Evolutionary conservation across 2,329 filamentous ascomycete genomes (phyloP).

Genomic region (Aspergillus ustus): DNA sequence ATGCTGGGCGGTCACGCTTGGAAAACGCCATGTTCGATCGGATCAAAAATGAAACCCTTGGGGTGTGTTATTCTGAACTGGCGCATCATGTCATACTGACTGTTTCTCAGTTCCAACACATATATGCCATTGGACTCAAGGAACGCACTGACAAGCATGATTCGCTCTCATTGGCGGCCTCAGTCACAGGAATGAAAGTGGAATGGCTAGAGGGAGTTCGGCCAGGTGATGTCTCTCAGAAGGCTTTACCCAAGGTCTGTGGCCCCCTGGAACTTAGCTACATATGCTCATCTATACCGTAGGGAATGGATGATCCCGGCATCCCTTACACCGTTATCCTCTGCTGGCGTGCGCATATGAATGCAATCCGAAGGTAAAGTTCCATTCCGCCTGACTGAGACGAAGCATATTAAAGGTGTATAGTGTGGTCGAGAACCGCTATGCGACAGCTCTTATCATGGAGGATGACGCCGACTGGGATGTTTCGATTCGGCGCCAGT

Average conservation of each 20-base stretch:
- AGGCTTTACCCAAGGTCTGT: conserved; percentile 46
- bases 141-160: conserved; percentile 57
- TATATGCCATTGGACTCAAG: conserved; percentile 54
- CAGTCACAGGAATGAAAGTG: conserved; percentile 48
- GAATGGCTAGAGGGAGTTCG: conserved; percentile 52
- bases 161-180: conserved; percentile 50
- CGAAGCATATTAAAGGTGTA: neutral
- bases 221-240: conserved; percentile 47
- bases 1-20: conserved; percentile 15
- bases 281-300: conserved; percentile 4
- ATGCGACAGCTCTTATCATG: conserved; percentile 57
- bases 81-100: neutral
- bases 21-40: conserved; percentile 26
- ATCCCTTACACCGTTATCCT: conserved; percentile 42
- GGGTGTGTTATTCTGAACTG: conserved; percentile 22
- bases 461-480: conserved; percentile 66
- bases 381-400: neutral
- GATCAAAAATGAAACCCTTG: conserved; percentile 34
- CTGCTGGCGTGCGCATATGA: conserved; percentile 48
- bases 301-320: conserved; percentile 21
- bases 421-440: conserved; percentile 51
- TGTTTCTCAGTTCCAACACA: conserved; percentile 45
- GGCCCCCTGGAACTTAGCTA: neutral
- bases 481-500: conserved; percentile 54
- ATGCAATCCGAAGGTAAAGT: conserved; percentile 39